These are phyloP conservation scores for Fibroporia radiculosa DNA, from an alignment of 768 basidiomycete genomes.

Conservation along the genomic window DNA sequence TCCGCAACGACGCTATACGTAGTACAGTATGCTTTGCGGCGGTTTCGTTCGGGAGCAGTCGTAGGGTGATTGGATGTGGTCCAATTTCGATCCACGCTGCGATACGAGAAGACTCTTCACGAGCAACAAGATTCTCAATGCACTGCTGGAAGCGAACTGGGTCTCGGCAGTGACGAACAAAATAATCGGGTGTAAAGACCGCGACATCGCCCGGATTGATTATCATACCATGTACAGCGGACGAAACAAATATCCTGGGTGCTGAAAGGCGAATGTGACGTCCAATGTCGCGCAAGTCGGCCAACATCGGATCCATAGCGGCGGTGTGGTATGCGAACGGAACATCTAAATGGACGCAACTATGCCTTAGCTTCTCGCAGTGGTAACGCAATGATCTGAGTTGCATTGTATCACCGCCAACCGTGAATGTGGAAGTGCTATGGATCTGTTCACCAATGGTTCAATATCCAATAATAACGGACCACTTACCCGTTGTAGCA, in stretches of 20 bases:
- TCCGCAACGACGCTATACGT: constrained; percentile 41
- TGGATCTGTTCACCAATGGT: no score
- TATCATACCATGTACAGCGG: constrained; percentile 49
- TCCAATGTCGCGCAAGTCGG: constrained; percentile 38
- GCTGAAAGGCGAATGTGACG: constrained; percentile 29
- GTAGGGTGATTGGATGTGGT: constrained; percentile 49
- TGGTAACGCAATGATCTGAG: constrained; percentile 34
- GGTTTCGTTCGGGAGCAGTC: constrained; percentile 35
- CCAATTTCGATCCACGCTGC: constrained; percentile 62
- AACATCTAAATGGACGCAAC: constrained; percentile 38
- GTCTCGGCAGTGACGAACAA: constrained; percentile 48
- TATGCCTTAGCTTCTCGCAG: constrained; percentile 30
- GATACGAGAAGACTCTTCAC: constrained; percentile 20
- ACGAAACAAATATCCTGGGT: constrained; percentile 54
- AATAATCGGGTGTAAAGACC: constrained; percentile 44
- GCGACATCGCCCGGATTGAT: constrained; percentile 43
- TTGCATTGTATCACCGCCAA: constrained; percentile 46
- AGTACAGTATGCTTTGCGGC: not conserved
- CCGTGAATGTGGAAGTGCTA: no score
- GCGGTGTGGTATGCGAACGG: constrained; percentile 61
- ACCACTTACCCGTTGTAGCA: constrained; percentile 46
- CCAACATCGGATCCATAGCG: constrained; percentile 52
- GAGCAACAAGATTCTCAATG: constrained; percentile 32
- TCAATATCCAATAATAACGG: no score
- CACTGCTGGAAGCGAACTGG: constrained; percentile 51